A percentile compares a stretch with the other conserved stretches of the same genome.
These are phyloP conservation scores for Naematelia aurantialba DNA, from an alignment of 768 basidiomycete genomes.

Conservation along the genomic window DNA sequence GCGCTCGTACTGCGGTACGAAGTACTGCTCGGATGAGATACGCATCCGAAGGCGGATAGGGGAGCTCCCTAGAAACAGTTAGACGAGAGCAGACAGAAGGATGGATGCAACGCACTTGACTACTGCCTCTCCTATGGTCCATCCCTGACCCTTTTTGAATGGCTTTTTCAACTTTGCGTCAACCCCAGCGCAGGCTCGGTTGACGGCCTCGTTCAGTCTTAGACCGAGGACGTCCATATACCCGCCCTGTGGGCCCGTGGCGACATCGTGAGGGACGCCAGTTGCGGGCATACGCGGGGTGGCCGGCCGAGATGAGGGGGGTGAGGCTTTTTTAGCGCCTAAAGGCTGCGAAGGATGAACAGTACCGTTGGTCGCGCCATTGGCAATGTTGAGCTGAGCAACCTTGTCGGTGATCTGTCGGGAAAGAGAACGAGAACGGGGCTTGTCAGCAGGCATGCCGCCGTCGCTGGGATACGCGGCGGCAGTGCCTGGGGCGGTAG, in stretches of 20 bases:
- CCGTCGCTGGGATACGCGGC: conserved; percentile 6
- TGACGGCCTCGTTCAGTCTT: conserved; percentile 47
- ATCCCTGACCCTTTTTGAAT: conserved; percentile 43
- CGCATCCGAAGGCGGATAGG: conserved; percentile 42
- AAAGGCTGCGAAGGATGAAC: conserved; percentile 19
- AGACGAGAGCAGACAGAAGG: background rate
- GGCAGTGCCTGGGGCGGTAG: conserved; percentile 21
- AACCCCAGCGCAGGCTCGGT: conserved; percentile 44
- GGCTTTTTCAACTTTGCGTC: conserved; percentile 46
- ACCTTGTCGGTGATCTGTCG: conserved; percentile 39
- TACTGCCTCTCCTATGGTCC: conserved; percentile 46
- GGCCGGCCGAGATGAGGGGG: conserved; percentile 35
- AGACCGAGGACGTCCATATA: conserved; percentile 49
- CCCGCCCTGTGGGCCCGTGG: conserved; percentile 26
- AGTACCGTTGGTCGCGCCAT: conserved; percentile 14
- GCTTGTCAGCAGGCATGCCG: conserved; percentile 19
- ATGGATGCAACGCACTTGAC: conserved; percentile 35
- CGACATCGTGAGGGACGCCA: conserved; percentile 9
- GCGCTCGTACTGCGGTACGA: conserved; percentile 43
- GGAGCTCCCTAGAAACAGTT: conserved; percentile 32
- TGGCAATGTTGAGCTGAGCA: conserved; percentile 19
- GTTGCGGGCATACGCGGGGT: conserved; percentile 31
- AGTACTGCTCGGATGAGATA: conserved; percentile 49
- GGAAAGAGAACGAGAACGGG: conserved; percentile 37
- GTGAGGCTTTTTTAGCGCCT: conserved; percentile 24